Evolutionary conservation across 257 asterid genomes (phyloP).

Genomic region (Craterostigma plantagineum): DNA sequence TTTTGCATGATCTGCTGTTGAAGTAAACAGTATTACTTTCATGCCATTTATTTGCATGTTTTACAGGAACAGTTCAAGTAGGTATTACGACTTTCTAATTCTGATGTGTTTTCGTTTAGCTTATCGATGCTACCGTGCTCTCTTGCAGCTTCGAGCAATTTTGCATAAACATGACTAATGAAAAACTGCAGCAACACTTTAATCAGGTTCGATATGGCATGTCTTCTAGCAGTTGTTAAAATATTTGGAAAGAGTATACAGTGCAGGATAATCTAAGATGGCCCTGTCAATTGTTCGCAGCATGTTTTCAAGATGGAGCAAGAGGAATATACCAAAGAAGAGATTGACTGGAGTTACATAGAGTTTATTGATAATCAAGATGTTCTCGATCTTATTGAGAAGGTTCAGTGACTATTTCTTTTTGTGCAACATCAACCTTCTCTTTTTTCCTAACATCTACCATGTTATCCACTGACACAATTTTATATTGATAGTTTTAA

Average conservation of each 20-base stretch:
- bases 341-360: constrained; percentile 87
- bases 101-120: constrained; percentile 2
- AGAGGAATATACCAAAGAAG: constrained; percentile 85
- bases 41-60: no score
- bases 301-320: constrained; percentile 95
- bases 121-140: constrained; percentile 6
- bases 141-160: constrained; percentile 89
- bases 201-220: constrained; percentile 51
- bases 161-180: constrained; percentile 89
- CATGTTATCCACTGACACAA: no score
- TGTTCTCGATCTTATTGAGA: constrained; percentile 86
- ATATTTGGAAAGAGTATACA: no score
- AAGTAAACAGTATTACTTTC: no score
- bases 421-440: no score
- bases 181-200: constrained; percentile 91
- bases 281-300: constrained; percentile 20
- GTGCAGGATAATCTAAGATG: no score
- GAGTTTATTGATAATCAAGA: constrained; percentile 82
- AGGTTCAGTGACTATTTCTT: constrained; percentile 22
- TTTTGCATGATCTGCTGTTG: no score
- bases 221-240: constrained; percentile 4
- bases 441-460: no score
- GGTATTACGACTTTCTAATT: no score
- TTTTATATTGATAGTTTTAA: no score
- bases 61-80: no score